Percentiles rank a stretch among this genome's conserved stretches.
phyloP scores from a whole-genome alignment of 805 yeast genomes.

The Brettanomyces naardenensis region DNA sequence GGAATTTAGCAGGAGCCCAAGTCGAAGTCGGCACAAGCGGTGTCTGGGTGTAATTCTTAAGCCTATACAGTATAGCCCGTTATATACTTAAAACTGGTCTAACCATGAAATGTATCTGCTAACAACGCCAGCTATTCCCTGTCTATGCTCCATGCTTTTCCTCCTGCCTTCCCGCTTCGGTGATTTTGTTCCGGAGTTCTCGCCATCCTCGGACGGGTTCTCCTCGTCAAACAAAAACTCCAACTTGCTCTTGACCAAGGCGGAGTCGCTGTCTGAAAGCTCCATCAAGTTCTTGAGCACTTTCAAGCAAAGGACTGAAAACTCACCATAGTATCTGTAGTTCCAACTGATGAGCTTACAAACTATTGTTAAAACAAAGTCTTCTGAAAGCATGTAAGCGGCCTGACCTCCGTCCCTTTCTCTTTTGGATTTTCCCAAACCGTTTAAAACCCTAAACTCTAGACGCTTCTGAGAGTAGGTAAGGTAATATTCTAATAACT shows the following conservation, averaged over 20 bases:
- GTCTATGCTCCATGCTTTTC: constrained; percentile 6
- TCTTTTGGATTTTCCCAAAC: background rate
- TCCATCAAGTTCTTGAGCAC: constrained; percentile 29
- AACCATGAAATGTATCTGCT: constrained; percentile 24
- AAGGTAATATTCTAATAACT: constrained; percentile 39
- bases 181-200: background rate
- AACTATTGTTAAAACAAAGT: constrained; percentile 33
- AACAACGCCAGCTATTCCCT: constrained; percentile 13
- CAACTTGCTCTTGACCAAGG: constrained; percentile 30
- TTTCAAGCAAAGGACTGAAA: constrained; percentile 35
- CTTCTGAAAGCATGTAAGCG: constrained; percentile 20
- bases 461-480: constrained; percentile 14
- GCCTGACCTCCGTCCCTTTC: constrained; percentile 13
- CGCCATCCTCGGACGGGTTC: background rate
- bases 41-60: too few species aligned
- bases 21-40: too few species aligned
- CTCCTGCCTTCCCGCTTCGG: constrained; percentile 8
- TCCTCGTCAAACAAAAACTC: constrained; percentile 28
- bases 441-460: constrained; percentile 11
- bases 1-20: too few species aligned
- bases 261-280: constrained; percentile 27
- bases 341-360: constrained; percentile 53
- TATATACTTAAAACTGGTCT: constrained; percentile 21
- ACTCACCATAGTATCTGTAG: constrained; percentile 56
- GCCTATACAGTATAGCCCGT: too few species aligned